Base-by-base conservation (phyloP, 2,329 filamentous ascomycete species). In the Pestalotiopsis sp. region DNA sequence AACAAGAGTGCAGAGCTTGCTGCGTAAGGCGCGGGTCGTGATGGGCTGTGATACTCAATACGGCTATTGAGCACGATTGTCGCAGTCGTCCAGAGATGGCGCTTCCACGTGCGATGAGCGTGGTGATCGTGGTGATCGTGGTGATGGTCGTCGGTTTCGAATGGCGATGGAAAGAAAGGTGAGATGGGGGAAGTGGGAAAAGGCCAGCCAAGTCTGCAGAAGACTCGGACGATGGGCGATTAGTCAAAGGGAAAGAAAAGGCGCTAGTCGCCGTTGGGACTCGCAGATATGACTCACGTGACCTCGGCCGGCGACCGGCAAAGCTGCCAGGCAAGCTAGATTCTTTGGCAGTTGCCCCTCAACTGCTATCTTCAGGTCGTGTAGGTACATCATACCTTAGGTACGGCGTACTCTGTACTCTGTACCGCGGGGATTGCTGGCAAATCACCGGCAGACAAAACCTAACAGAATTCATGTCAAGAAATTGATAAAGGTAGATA, bases 161-260 rank as follows among this genome's bases (percentile, higher is more conserved):
- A 62, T 20, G 59, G n/a, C 49, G 61, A 27, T 45, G 39, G 31
- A 64, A 36, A 39, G 38, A 49, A 25, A 23, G 38, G 61, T 23
- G 59, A 38, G 59, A 62, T 20, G 20, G n/a, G 36, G 38, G 36
- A 23, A 25, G 61, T 12, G 61, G 61, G 61, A 36, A 45, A 39
- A 64, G 39, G 59, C 25, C 59, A 64, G 14, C 38, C 36, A 49
- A 64, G 39, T 64, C 11, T 39, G 61, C 61, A 64, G 38, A 52
- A 64, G 38, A 31, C 59, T 62, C 27, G 31, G 20, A 27, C 31
- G 23, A 52, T 14, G 7, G 38, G 41, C 31, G 25, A 65, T 65
- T 65, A 65, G 62, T 65, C 62, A 65, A 25, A 49, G 62, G 6
- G 31, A 52, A 23, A 20, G 31, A 52, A 23, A 20, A 4, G 11